Conservation (phyloP, 108 stramenopile genomes). For the Cyclotella sp. region DNA sequence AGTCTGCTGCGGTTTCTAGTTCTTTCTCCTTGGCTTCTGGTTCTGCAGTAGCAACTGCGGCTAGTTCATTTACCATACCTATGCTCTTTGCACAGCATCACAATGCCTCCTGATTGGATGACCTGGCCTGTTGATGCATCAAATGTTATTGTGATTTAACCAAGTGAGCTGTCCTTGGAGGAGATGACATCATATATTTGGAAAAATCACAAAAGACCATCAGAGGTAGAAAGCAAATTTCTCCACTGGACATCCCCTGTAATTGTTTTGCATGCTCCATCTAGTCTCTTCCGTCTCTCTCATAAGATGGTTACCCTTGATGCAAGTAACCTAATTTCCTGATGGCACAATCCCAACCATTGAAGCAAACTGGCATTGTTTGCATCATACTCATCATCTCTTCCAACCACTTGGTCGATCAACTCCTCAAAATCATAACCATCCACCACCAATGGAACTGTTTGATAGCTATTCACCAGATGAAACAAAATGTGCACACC, state of each 20-base stretch:
- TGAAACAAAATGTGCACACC: neutral
- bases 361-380: neutral
- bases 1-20: neutral
- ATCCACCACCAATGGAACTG: conserved; percentile 6
- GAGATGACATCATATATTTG: neutral
- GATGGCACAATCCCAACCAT: neutral
- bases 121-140: too few species aligned
- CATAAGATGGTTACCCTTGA: neutral
- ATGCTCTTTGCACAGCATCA: too few species aligned
- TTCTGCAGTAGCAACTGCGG: neutral
- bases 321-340: neutral
- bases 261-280: neutral
- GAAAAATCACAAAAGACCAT: neutral
- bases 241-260: neutral
- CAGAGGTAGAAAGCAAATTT: neutral
- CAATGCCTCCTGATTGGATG: too few species aligned
- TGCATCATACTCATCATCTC: neutral
- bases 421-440: conserved; percentile 8
- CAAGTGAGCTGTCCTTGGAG: too few species aligned
- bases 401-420: conserved; percentile 4
- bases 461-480: neutral
- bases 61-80: neutral
- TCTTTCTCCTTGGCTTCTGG: neutral
- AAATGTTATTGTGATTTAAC: too few species aligned
- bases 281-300: neutral